phyloP scores from a whole-genome alignment of 768 basidiomycete species.

The Dentipellis fragilis region DNA sequence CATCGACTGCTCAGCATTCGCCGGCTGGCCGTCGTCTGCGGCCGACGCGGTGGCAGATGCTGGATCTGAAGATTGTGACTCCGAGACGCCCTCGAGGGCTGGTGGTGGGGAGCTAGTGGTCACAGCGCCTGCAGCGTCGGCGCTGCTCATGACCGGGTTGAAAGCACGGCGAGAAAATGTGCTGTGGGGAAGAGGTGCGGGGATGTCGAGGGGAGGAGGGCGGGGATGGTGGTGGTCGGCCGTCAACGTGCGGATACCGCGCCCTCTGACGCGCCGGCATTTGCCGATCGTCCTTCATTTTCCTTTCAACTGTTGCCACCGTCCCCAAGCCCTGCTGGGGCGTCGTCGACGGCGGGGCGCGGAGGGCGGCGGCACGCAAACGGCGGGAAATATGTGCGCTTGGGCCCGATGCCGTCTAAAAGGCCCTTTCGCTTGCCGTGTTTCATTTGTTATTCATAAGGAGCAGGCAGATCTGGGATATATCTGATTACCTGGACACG shows the following conservation, averaged over 20 bases:
- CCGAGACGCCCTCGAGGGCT: constrained; percentile 17
- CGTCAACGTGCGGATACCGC: constrained; percentile 3
- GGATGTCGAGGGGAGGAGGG: constrained; percentile 3
- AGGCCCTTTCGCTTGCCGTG: neutral
- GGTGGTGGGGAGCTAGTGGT: constrained; percentile 23
- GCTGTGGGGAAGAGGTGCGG: constrained; percentile 1
- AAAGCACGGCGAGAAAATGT: constrained; percentile 5
- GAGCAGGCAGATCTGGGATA: neutral
- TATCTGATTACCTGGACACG: neutral
- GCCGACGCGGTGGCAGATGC: constrained; percentile 13
- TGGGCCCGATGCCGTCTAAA: neutral
- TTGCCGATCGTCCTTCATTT: neutral
- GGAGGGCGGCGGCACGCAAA: too few species aligned
- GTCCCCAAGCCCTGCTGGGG: too few species aligned
- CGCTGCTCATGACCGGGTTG: constrained; percentile 31
- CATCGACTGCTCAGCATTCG: constrained; percentile 14
- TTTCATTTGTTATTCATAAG: neutral
- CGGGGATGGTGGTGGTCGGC: constrained; percentile 5
- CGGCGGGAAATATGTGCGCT: too few species aligned
- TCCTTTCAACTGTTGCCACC: too few species aligned
- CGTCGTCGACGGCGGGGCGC: too few species aligned
- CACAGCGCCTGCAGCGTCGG: constrained; percentile 24
- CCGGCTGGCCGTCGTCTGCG: constrained; percentile 16
- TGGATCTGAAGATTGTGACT: constrained; percentile 21
- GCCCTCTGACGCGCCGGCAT: neutral